Percentiles rank a stretch among this genome's conserved stretches.
These are phyloP conservation scores for Westerdykella ornata DNA, from an alignment of 2,329 filamentous ascomycete genomes.

Conservation along the genomic window DNA sequence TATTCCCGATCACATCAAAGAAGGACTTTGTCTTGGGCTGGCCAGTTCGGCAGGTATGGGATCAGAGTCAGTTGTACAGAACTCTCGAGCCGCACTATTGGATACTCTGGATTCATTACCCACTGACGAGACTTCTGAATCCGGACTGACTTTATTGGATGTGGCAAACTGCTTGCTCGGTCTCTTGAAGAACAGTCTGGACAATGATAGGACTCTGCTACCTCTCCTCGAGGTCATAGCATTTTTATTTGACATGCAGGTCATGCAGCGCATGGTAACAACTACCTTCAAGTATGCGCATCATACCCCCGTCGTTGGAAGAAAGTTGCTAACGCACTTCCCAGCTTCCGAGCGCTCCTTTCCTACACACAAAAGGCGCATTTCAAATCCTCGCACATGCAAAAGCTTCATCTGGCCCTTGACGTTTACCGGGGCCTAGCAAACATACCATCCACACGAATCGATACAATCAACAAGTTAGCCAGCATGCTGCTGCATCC, in stretches of 20 bases:
- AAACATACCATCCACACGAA: slow-evolving; percentile 43
- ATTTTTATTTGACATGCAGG: slow-evolving; percentile 54
- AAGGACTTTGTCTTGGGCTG: slow-evolving; percentile 57
- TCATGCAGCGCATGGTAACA: slow-evolving; percentile 36
- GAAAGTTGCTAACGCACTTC: background rate
- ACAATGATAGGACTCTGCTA: slow-evolving; percentile 63
- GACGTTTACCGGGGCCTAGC: slow-evolving; percentile 71
- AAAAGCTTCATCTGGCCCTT: slow-evolving; percentile 72
- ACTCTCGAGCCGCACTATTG: slow-evolving; percentile 59
- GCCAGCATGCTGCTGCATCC: slow-evolving; percentile 70
- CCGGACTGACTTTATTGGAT: slow-evolving; percentile 19
- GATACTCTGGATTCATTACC: slow-evolving; percentile 34
- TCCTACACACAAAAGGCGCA: slow-evolving; percentile 68
- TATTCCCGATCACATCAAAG: slow-evolving; percentile 10
- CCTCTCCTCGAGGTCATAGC: slow-evolving; percentile 70
- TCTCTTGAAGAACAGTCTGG: slow-evolving; percentile 26
- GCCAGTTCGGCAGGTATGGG: slow-evolving; percentile 71
- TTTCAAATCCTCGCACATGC: slow-evolving; percentile 74
- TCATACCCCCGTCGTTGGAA: background rate
- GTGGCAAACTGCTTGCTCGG: slow-evolving; percentile 21
- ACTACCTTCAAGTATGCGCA: slow-evolving; percentile 49
- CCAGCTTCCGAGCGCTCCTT: slow-evolving; percentile 56
- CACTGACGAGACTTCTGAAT: background rate
- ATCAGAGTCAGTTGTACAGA: slow-evolving; percentile 66
- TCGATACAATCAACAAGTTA: slow-evolving; percentile 61